These are phyloP conservation scores for Penicillium sp. DNA, from an alignment of 2,329 filamentous ascomycete genomes.

Conservation along the genomic window DNA sequence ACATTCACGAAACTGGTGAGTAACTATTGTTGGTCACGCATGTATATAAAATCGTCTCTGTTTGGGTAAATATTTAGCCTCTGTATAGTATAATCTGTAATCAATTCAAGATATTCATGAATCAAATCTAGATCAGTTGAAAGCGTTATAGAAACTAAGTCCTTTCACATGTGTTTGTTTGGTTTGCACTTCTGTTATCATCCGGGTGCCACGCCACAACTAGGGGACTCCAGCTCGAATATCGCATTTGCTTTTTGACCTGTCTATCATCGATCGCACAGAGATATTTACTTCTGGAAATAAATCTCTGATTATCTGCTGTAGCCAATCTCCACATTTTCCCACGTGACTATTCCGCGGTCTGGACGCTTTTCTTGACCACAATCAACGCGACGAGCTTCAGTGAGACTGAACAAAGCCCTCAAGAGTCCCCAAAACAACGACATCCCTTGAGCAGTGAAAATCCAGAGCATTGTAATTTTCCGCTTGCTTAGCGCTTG, in stretches of 20 bases:
- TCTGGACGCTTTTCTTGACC: neutral
- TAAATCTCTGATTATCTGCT: neutral
- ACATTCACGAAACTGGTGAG: slow-evolving; percentile 7
- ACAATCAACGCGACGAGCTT: neutral
- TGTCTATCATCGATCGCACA: slow-evolving; percentile 1
- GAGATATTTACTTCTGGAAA: neutral
- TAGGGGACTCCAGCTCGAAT: neutral
- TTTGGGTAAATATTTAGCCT: slow-evolving; percentile 18
- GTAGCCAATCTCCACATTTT: neutral
- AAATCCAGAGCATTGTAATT: neutral
- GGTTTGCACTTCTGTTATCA: slow-evolving; percentile 21
- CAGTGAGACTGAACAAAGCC: neutral
- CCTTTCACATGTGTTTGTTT: slow-evolving; percentile 17
- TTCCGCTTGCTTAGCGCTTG: neutral
- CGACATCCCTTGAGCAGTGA: neutral
- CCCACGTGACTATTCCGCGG: neutral
- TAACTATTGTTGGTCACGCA: slow-evolving; percentile 8
- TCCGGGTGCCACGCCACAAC: slow-evolving; percentile 1
- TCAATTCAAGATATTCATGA: neutral
- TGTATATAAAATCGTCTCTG: slow-evolving; percentile 20
- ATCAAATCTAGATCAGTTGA: neutral
- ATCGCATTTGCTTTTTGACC: neutral
- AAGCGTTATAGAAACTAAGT: neutral
- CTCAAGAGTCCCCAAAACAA: neutral
- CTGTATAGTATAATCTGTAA: slow-evolving; percentile 17